Evolutionary conservation across 306 rosid species (phyloP).

Genomic region (Quercus berberidifolia): DNA sequence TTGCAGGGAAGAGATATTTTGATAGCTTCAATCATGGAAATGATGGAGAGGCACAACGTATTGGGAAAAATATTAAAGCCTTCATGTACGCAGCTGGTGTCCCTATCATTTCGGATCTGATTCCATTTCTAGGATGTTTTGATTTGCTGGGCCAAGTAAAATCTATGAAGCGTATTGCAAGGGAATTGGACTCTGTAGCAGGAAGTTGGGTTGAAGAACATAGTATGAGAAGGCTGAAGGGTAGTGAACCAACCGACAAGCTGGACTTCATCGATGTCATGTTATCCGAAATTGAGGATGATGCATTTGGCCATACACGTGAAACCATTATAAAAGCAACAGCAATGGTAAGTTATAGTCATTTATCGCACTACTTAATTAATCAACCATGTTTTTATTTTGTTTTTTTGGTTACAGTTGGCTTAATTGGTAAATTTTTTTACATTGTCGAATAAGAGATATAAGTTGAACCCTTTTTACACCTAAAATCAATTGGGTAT

Average conservation of each 20-base stretch:
- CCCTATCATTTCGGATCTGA: too few species aligned
- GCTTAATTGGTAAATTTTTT: too few species aligned
- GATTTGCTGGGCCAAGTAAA: conserved; percentile 19
- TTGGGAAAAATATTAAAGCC: conserved; percentile 7
- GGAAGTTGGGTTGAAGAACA: conserved; percentile 31
- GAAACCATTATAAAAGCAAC: background rate
- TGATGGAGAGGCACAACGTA: conserved; percentile 8
- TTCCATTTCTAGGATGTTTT: too few species aligned
- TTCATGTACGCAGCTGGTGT: too few species aligned
- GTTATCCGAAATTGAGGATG: conserved; percentile 18
- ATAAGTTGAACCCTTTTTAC: too few species aligned
- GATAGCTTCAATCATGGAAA: background rate
- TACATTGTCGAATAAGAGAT: too few species aligned
- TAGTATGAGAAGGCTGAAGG: background rate
- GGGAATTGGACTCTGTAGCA: conserved; percentile 5
- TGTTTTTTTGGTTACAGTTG: too few species aligned
- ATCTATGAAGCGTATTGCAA: conserved; percentile 18
- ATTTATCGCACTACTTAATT: background rate
- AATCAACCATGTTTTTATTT: too few species aligned
- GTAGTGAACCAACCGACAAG: background rate
- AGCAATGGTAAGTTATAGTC: conserved; percentile 3
- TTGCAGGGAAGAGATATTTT: conserved; percentile 1
- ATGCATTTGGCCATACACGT: background rate
- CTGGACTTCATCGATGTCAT: conserved; percentile 32
- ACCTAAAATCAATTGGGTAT: too few species aligned